Evolutionary conservation across 305 asterid species (phyloP), one percentile per base, ranked within the genome.

Genomic region (Solanum hybrid): DNA sequence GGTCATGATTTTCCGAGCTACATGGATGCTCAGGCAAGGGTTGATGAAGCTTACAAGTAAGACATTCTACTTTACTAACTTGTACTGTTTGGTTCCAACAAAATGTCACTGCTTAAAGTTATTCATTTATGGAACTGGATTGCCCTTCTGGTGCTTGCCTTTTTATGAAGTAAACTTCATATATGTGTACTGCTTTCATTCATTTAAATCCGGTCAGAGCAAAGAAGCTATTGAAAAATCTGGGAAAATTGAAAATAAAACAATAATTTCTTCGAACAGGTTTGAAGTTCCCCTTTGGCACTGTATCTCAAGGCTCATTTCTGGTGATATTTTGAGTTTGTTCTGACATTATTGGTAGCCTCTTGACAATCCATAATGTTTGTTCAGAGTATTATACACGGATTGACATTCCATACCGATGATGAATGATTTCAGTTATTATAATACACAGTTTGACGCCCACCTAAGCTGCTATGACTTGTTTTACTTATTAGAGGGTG

Each of bases 41-140:
- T 96, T 82, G 99, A 97, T 91, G 95, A 95, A 94, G 98, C 98
- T 91, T 97, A 96, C 97, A 97, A 96, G 99, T 97, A 97, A 92
- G 98, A 93, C 67, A 14, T 76, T 76, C 80, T 79, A 40, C 76
- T 34, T 40, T 26, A 29, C 51, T 69, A 36, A 79, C 86, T 78
- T 86, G 24, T 31, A 88, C 86, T 46, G 42, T 61, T 42, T 28
- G 75, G 16, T 51, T 76, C 81, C 69, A 87, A 40, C 42, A 46
- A 83, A 83, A 42, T 83, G 26, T 83, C 87, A 40, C 73, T 46
- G 39, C 73, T 28, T 20, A 28, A 51, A 82, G n/a, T 46, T 83
- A 28, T 46, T 46, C 73, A 18, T 83, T 83, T 11, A 31, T 83
- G 73, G 28, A 83, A 46, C 73, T 83, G 39, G 39, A 46, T 46